A percentile compares a stretch with the other conserved stretches of the same genome.
phyloP scores from a whole-genome alignment of 441 rosid species.

The Gossypium trilobum region DNA sequence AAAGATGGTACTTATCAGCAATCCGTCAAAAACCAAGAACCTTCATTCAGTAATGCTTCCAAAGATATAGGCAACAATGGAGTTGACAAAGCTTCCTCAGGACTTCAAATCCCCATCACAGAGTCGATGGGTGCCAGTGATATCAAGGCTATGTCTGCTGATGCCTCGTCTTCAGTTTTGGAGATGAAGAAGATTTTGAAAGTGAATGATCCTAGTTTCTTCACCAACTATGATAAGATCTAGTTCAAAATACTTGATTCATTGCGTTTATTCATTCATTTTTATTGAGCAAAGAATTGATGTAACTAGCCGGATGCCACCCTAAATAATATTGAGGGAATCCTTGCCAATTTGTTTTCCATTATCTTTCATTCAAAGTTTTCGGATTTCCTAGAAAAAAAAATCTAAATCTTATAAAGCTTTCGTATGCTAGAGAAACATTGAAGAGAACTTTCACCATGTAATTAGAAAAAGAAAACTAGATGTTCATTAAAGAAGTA shows the following conservation, averaged over 20 bases:
- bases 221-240: too few relatives aligned
- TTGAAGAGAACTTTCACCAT: background rate
- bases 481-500: background rate
- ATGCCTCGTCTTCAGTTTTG: conserved; percentile 65
- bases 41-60: conserved; percentile 10
- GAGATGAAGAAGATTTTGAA: conserved; percentile 64
- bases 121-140: conserved; percentile 36
- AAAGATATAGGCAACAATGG: conserved; percentile 1
- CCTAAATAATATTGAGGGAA: too few relatives aligned
- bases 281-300: too few relatives aligned
- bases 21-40: conserved; percentile 16
- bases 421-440: background rate
- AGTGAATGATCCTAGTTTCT: conserved; percentile 35
- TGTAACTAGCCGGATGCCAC: too few relatives aligned
- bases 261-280: too few relatives aligned
- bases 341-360: too few relatives aligned
- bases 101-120: conserved; percentile 9
- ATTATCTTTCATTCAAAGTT: too few relatives aligned
- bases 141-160: conserved; percentile 68
- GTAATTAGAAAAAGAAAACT: background rate
- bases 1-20: background rate
- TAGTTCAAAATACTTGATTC: too few relatives aligned
- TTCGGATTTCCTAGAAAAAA: too few relatives aligned
- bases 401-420: too few relatives aligned
- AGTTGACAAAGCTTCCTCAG: conserved; percentile 14